These are phyloP conservation scores for Microbotryomycetes sp. DNA, from an alignment of 1,284 basidiomycete genomes.

Conservation along the genomic window DNA sequence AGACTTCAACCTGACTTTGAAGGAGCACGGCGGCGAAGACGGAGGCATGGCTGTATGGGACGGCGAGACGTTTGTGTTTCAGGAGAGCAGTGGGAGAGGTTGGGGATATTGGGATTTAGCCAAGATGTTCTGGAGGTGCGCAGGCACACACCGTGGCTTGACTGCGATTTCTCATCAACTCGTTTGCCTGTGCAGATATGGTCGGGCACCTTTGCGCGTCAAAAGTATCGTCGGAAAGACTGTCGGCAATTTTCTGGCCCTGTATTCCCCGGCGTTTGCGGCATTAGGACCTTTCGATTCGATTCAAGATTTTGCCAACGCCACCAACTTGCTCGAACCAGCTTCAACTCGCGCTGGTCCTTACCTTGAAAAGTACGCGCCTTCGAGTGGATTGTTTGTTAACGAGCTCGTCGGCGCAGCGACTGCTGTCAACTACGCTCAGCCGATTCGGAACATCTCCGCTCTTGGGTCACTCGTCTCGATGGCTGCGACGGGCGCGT, in stretches of 20 bases:
- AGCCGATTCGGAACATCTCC: slow-evolving; percentile 69
- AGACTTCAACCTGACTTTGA: slow-evolving; percentile 65
- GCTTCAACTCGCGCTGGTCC: slow-evolving; percentile 55
- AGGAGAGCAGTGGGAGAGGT: slow-evolving; percentile 42
- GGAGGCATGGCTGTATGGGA: slow-evolving; percentile 68
- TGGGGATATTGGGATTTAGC: slow-evolving; percentile 62
- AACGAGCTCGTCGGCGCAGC: slow-evolving; percentile 74
- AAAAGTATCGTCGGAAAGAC: slow-evolving; percentile 55
- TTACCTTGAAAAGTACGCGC: slow-evolving; percentile 50
- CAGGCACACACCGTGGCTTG: slow-evolving; percentile 17
- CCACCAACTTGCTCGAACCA: slow-evolving; percentile 52
- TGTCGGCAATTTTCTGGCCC: slow-evolving; percentile 50
- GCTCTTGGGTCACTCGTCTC: slow-evolving; percentile 67
- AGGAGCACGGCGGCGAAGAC: slow-evolving; percentile 50
- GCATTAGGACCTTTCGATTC: slow-evolving; percentile 53
- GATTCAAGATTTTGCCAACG: slow-evolving; percentile 51
- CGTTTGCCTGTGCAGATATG: slow-evolving; percentile 58
- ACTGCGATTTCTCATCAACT: neutral
- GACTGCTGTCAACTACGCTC: slow-evolving; percentile 79
- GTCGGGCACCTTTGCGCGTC: slow-evolving; percentile 55
- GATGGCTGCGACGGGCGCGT: slow-evolving; percentile 64
- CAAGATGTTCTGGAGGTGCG: slow-evolving; percentile 42
- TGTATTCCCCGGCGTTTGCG: slow-evolving; percentile 57
- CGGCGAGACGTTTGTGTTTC: slow-evolving; percentile 62
- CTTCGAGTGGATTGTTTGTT: slow-evolving; percentile 50